These are phyloP conservation scores for Sporothrix dimorphospora DNA, from an alignment of 2,329 filamentous ascomycete genomes.

Conservation along the genomic window DNA sequence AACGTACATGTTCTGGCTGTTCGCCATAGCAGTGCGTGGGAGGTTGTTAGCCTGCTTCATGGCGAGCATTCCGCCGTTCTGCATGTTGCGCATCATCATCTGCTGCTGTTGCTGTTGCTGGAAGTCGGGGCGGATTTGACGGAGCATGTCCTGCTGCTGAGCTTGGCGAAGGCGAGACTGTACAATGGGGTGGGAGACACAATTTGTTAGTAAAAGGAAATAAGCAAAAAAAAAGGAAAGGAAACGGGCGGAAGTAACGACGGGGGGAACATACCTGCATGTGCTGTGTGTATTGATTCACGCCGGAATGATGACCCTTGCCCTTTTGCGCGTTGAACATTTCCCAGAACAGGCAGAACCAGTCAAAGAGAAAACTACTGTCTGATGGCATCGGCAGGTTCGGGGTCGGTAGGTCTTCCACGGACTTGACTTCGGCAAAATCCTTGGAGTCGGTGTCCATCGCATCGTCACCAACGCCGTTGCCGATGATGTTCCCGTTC, in stretches of 20 bases:
- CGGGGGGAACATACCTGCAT: slow-evolving; percentile 77
- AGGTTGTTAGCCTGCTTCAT: slow-evolving; percentile 67
- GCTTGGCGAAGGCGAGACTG: slow-evolving; percentile 74
- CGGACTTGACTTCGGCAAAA: slow-evolving; percentile 71
- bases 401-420: slow-evolving; percentile 77
- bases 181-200: slow-evolving; percentile 49
- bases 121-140: slow-evolving; percentile 67
- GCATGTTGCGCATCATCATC: slow-evolving; percentile 70
- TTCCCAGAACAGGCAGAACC: slow-evolving; percentile 98
- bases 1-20: slow-evolving; percentile 72
- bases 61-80: slow-evolving; percentile 60
- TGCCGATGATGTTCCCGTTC: slow-evolving; percentile 69
- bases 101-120: slow-evolving; percentile 54
- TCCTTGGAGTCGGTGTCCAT: slow-evolving; percentile 87
- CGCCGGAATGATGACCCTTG: slow-evolving; percentile 64
- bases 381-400: slow-evolving; percentile 68
- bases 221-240: not conserved
- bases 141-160: slow-evolving; percentile 75
- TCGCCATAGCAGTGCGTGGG: slow-evolving; percentile 76
- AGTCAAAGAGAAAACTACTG: slow-evolving; percentile 90
- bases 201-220: not conserved
- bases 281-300: slow-evolving; percentile 77
- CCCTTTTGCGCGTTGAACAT: slow-evolving; percentile 83
- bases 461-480: slow-evolving; percentile 71
- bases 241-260: too few species aligned